Evolutionary conservation across 108 stramenopile species (phyloP), one percentile per base, ranked within the genome.

Genomic region (Aureococcus anophagefferens): DNA sequence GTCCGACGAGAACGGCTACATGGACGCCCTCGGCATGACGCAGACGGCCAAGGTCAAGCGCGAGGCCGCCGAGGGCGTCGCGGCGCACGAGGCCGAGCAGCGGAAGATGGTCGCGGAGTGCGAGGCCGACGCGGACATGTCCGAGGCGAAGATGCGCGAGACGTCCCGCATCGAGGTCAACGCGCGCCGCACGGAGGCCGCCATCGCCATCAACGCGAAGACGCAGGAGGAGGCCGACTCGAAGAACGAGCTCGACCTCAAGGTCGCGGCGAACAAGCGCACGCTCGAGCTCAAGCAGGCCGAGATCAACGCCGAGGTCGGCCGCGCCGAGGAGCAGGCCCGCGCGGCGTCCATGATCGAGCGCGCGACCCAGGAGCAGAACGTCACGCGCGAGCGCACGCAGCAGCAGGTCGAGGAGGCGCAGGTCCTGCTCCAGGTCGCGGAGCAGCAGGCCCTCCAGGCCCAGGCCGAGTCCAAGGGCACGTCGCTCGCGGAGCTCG

Each of bases 31-130:
- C 7, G 80, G 80, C 34, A 75, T 66, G 13, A 76, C 80, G 18
- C 80, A 81, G 77, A 79, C 75, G 5, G 80, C 80, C 25, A 72
- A 79, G 30, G 33, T 76, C n/a, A 72, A 81, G 78, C 74, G 80
- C 33, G 80, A 81, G 31, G 80, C 80, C 36, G 80, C 80, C 0
- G 80, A 81, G 62, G 80, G 80, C 32, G 74, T 71, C 13, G 74
- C 73, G 70, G 71, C 66, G 66, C 78, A 81, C 75, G 59, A 70
- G 29, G 45, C 78, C 28, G 80, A 81, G 75, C 76, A 77, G 30
- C 70, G 78, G 77, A 81, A 78, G 70, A 59, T 71, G n/a, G 80
- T 81, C 11, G 80, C 80, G 18, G 75, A 76, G 65, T 79, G 76
- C 75, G 71, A 78, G 71, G 75, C 76, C 44, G 71, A 75, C 35